These are phyloP conservation scores for Pseudogymnoascus destructans DNA, from an alignment of 2,329 filamentous ascomycete genomes.

Conservation along the genomic window DNA sequence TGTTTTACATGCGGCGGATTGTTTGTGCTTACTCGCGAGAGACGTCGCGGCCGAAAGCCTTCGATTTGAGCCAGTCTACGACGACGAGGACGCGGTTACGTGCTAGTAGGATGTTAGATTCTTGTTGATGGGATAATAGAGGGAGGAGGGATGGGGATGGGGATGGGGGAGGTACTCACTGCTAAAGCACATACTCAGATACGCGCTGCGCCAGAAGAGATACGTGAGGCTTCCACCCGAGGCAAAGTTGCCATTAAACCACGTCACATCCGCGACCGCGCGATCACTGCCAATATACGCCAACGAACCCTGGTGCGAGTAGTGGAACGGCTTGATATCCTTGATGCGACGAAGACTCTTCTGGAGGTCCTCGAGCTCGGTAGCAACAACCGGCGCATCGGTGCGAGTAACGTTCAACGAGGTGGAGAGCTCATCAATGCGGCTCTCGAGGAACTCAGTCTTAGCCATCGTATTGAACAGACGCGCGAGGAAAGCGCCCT, in stretches of 20 bases:
- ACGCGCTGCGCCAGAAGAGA: constrained; percentile 95
- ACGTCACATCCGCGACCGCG: constrained; percentile 92
- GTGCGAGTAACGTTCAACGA: constrained; percentile 47
- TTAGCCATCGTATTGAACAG: constrained; percentile 99
- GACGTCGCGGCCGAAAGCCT: constrained; percentile 90
- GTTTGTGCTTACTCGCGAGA: constrained; percentile 53
- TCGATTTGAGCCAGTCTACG: constrained; percentile 94
- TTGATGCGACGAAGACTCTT: constrained; percentile 79
- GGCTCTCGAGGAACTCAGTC: constrained; percentile 67
- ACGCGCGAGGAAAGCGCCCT: constrained; percentile 85
- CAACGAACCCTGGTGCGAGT: constrained; percentile 92
- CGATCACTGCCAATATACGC: constrained; percentile 98
- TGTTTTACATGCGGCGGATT: neutral
- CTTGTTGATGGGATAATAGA: neutral
- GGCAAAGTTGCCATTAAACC: constrained; percentile 94
- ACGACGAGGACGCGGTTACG: constrained; percentile 89
- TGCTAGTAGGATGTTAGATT: constrained; percentile 36
- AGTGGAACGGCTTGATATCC: constrained; percentile 94
- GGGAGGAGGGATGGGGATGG: neutral
- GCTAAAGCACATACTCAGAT: constrained; percentile 99
- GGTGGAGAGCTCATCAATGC: constrained; percentile 57
- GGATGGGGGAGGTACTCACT: constrained; percentile 47
- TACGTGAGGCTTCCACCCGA: constrained; percentile 89
- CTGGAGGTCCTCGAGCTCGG: constrained; percentile 75
- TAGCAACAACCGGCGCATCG: constrained; percentile 52